A percentile compares a stretch with the other conserved stretches of the same genome.
phyloP scores from a whole-genome alignment of 2,329 filamentous ascomycete genomes.

The Emericellopsis cladophorae region DNA sequence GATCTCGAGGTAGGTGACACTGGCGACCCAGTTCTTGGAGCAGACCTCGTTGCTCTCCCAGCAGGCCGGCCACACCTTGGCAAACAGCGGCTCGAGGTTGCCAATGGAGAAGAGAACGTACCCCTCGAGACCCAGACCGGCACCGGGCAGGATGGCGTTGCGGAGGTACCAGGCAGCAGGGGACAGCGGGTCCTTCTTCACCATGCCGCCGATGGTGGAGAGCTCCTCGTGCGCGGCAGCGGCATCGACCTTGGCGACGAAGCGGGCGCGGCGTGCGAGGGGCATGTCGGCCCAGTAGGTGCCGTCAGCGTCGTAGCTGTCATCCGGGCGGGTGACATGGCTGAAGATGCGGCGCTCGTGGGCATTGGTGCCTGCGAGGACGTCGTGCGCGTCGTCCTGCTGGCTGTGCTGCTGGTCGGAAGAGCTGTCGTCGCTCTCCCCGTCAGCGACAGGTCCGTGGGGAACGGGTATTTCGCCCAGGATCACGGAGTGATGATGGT shows the following conservation, averaged over 20 bases:
- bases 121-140: conserved; percentile 83
- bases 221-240: conserved; percentile 59
- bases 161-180: conserved; percentile 79
- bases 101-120: conserved; percentile 97
- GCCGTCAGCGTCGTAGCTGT: conserved; percentile 72
- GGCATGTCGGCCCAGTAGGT: conserved; percentile 90
- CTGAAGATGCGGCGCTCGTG: conserved; percentile 56
- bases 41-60: conserved; percentile 61
- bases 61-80: conserved; percentile 62
- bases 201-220: conserved; percentile 57
- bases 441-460: conserved; percentile 31
- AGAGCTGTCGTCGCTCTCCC: conserved; percentile 35
- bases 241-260: conserved; percentile 63
- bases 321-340: conserved; percentile 73
- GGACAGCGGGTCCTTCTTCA: conserved; percentile 74
- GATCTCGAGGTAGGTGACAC: conserved; percentile 86
- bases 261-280: conserved; percentile 54
- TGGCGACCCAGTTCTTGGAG: conserved; percentile 65
- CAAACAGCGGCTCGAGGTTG: conserved; percentile 75
- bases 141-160: conserved; percentile 85
- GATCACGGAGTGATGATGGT: conserved; percentile 22
- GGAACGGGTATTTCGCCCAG: conserved; percentile 42
- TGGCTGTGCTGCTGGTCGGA: conserved; percentile 28
- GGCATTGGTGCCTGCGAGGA: conserved; percentile 24
- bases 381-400: conserved; percentile 34